phyloP scores from a whole-genome alignment of 2,329 filamentous ascomycete species.

The Cordyceps pruinosa region DNA sequence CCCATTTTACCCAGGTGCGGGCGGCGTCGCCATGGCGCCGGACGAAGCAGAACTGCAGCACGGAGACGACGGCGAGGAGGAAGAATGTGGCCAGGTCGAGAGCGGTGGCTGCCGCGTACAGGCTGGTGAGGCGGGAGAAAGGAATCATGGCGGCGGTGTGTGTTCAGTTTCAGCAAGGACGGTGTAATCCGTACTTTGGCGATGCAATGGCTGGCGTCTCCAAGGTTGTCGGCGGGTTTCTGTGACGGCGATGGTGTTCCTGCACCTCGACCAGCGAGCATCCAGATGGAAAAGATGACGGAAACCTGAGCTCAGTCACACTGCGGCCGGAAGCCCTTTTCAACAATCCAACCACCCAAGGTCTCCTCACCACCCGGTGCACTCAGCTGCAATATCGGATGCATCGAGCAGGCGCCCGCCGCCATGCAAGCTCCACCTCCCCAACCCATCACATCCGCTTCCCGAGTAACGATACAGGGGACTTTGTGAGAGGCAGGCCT shows the following conservation, averaged over 20 bases:
- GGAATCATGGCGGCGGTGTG: background rate
- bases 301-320: background rate
- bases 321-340: background rate
- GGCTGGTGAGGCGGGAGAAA: background rate
- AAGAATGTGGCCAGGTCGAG: background rate
- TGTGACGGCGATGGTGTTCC: background rate
- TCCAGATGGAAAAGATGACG: background rate
- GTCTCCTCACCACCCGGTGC: background rate
- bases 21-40: constrained; percentile 9
- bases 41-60: constrained; percentile 10
- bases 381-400: background rate
- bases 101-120: background rate
- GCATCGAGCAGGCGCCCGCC: background rate
- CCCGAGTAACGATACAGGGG: background rate
- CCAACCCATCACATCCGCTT: background rate
- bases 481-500: background rate
- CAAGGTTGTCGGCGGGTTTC: background rate
- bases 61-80: background rate
- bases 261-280: constrained; percentile 1
- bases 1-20: constrained; percentile 6
- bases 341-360: background rate
- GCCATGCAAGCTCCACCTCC: background rate
- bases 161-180: background rate
- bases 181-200: background rate
- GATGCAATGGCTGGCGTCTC: no score